A percentile compares a stretch with the other conserved stretches of the same genome.
Conservation (phyloP, 371 early-diverging fungal genomes). For the Mucor indicus region DNA sequence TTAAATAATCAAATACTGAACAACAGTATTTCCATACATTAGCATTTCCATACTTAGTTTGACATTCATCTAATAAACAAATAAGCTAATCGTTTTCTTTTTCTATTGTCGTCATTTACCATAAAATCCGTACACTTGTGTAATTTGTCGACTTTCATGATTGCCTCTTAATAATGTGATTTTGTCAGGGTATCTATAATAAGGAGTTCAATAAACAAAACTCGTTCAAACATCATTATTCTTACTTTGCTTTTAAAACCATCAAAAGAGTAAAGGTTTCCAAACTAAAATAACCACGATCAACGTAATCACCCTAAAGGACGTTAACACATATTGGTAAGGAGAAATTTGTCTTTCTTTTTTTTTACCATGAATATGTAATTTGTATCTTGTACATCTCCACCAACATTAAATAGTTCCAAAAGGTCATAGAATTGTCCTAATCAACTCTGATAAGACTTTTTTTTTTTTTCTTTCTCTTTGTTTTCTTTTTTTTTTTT, state of each 20-base stretch:
- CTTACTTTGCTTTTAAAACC: slow-evolving; percentile 92
- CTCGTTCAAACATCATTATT: not conserved
- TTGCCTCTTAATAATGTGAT: slow-evolving; percentile 99
- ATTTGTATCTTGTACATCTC: slow-evolving; percentile 97
- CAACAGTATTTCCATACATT: slow-evolving; percentile 99
- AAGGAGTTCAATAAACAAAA: not conserved
- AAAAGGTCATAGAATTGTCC: slow-evolving; percentile 98
- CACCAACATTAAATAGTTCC: slow-evolving; percentile 98
- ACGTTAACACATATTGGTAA: not conserved
- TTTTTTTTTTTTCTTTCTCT: no score
- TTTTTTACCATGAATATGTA: slow-evolving; percentile 93
- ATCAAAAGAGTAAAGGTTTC: slow-evolving; percentile 98
- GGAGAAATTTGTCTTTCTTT: not conserved
- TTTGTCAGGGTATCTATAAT: slow-evolving; percentile 71
- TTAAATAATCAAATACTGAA: slow-evolving; percentile 98
- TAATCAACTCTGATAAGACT: no score
- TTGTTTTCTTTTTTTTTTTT: not conserved
- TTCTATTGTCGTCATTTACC: slow-evolving; percentile 16
- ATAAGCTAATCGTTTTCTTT: not conserved
- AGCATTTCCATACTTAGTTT: slow-evolving; percentile 97
- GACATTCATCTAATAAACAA: slow-evolving; percentile 84
- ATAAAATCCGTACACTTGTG: slow-evolving; percentile 99
- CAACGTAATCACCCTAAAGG: slow-evolving; percentile 95
- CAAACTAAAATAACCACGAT: slow-evolving; percentile 99
- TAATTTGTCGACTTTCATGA: slow-evolving; percentile 99